A percentile compares a stretch with the other conserved stretches of the same genome.
These are phyloP conservation scores for Sphagnum tenellum DNA, from an alignment of 225 moss, liverwort and hornwort genomes.

Conservation along the genomic window DNA sequence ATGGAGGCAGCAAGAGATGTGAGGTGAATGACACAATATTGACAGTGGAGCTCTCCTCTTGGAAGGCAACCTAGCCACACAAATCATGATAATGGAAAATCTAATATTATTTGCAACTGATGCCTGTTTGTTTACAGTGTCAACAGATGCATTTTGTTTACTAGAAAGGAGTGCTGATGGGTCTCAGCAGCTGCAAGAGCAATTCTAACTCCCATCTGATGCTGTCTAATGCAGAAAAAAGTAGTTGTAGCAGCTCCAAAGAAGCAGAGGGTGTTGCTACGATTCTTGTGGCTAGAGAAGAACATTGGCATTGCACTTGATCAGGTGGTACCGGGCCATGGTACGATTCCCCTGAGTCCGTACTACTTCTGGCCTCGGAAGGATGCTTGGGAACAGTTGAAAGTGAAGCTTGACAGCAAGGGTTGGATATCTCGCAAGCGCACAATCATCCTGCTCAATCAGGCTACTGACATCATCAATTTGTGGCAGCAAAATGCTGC, in stretches of 20 bases:
- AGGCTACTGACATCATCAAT: slow-evolving; percentile 97
- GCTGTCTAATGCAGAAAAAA: slow-evolving; percentile 39
- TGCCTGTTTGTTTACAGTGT: no score
- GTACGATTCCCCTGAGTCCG: slow-evolving; percentile 85
- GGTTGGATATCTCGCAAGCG: slow-evolving; percentile 92
- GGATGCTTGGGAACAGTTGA: slow-evolving; percentile 96
- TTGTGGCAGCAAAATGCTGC: slow-evolving; percentile 98
- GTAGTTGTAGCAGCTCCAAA: slow-evolving; percentile 33
- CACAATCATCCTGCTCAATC: slow-evolving; percentile 91
- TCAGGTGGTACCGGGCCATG: slow-evolving; percentile 95
- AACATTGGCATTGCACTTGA: slow-evolving; percentile 96
- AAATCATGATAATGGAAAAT: no score
- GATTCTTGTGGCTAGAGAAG: slow-evolving; percentile 97
- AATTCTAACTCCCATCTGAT: not conserved
- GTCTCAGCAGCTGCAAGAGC: not conserved
- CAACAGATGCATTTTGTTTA: no score
- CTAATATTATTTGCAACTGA: not conserved
- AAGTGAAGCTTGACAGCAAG: slow-evolving; percentile 91
- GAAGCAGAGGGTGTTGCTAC: slow-evolving; percentile 83
- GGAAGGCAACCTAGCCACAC: no score
- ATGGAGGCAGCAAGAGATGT: no score
- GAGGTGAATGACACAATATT: no score
- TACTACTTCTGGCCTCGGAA: slow-evolving; percentile 99
- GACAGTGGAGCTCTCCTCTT: no score
- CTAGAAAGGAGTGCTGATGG: no score